A percentile compares a stretch with the other conserved stretches of the same genome.
phyloP scores from a whole-genome alignment of 106 monocot genomes.

The Dioscorea dumetorum region DNA sequence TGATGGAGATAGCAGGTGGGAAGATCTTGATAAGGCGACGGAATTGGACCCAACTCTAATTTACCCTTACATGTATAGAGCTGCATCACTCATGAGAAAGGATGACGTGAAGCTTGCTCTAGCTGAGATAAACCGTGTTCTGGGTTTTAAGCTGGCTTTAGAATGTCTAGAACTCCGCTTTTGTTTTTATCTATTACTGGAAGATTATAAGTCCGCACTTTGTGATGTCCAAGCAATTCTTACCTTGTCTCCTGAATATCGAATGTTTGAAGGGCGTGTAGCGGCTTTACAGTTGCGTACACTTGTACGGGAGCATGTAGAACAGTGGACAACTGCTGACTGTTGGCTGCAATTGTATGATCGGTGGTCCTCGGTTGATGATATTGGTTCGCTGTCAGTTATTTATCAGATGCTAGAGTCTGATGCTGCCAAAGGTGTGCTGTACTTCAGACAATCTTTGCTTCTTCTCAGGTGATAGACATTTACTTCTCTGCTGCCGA shows the following conservation, averaged over 20 bases:
- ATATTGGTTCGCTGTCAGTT: slow-evolving; percentile 95
- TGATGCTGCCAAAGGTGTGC: slow-evolving; percentile 79
- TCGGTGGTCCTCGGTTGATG: slow-evolving; percentile 96
- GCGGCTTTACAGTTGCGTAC: slow-evolving; percentile 69
- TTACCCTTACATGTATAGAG: slow-evolving; percentile 98
- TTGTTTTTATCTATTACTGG: slow-evolving; percentile 78
- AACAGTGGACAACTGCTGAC: slow-evolving; percentile 84
- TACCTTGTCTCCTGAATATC: slow-evolving; percentile 72
- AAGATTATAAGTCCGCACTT: slow-evolving; percentile 71
- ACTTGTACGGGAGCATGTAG: slow-evolving; percentile 81
- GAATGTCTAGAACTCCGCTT: slow-evolving; percentile 92
- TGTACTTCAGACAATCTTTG: slow-evolving; percentile 97
- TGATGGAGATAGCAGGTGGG: slow-evolving; percentile 59
- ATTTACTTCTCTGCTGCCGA: too few species aligned
- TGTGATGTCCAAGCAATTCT: slow-evolving; percentile 91
- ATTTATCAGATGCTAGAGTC: slow-evolving; percentile 89
- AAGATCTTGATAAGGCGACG: slow-evolving; percentile 76
- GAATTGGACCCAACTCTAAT: slow-evolving; percentile 86
- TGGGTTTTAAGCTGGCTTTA: slow-evolving; percentile 80
- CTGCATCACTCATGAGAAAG: slow-evolving; percentile 72
- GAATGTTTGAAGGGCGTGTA: slow-evolving; percentile 88
- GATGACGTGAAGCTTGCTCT: slow-evolving; percentile 70
- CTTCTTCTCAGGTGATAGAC: slow-evolving; percentile 76
- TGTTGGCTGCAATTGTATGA: slow-evolving; percentile 99
- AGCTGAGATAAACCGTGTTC: slow-evolving; percentile 69